Evolutionary conservation across 1,284 basidiomycete genomes (phyloP).

Genomic region (Amylostereum chailletii): DNA sequence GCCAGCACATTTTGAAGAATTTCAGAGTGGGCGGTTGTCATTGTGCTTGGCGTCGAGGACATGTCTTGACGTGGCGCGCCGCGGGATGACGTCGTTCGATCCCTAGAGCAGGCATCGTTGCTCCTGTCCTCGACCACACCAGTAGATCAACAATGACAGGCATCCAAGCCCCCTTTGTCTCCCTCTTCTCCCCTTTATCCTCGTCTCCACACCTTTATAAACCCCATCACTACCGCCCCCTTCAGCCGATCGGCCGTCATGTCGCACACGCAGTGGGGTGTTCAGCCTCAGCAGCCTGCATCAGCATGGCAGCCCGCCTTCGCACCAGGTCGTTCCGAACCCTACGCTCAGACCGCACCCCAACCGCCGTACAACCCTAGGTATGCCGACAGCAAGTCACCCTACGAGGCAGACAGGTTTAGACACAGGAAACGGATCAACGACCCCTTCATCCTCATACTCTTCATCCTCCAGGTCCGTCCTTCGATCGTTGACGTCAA

Average conservation of each 20-base stretch:
- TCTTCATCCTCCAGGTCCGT: conserved; percentile 56
- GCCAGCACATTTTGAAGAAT: no score
- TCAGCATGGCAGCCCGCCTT: background rate
- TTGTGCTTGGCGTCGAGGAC: no score
- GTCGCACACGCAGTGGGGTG: conserved; percentile 18
- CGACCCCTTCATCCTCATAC: conserved; percentile 61
- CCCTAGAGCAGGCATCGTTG: no score
- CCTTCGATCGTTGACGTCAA: background rate
- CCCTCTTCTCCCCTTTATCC: background rate
- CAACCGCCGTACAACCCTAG: conserved; percentile 2
- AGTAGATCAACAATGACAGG: background rate
- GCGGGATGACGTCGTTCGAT: no score
- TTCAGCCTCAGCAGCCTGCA: conserved; percentile 13
- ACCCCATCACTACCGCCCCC: background rate
- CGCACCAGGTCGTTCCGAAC: conserved; percentile 18
- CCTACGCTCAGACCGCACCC: conserved; percentile 9
- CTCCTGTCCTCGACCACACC: no score
- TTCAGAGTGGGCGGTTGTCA: no score
- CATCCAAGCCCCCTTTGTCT: background rate
- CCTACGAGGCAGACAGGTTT: conserved; percentile 58
- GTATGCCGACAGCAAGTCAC: conserved; percentile 38
- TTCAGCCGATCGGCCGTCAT: conserved; percentile 6
- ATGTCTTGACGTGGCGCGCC: no score
- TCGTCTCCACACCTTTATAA: background rate
- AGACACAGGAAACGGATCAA: conserved; percentile 63